Evolutionary conservation across 2,329 filamentous ascomycete genomes (phyloP).

Genomic region (Aspergillus eucalypticola): DNA sequence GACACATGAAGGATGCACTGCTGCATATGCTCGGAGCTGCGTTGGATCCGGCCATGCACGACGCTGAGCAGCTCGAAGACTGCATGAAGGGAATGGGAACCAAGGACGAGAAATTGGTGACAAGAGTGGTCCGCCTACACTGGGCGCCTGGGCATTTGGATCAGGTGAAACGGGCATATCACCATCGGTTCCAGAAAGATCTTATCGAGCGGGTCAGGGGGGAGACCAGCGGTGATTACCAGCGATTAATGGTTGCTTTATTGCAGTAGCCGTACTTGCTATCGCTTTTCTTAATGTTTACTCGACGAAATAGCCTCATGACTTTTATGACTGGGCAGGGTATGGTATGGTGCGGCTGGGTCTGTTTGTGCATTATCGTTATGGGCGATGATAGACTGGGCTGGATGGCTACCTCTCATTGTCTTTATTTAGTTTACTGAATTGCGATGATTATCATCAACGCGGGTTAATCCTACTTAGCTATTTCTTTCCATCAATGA

Average conservation of each 20-base stretch:
- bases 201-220: constrained; percentile 70
- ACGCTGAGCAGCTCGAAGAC: constrained; percentile 79
- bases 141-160: constrained; percentile 77
- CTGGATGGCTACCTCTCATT: too few species aligned
- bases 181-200: constrained; percentile 67
- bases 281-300: background rate
- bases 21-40: constrained; percentile 76
- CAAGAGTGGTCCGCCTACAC: constrained; percentile 75
- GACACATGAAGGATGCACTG: constrained; percentile 87
- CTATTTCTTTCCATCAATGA: too few species aligned
- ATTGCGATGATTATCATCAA: too few species aligned
- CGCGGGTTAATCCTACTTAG: too few species aligned
- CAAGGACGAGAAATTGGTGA: constrained; percentile 75
- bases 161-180: constrained; percentile 76
- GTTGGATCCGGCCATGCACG: constrained; percentile 77
- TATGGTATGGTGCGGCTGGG: background rate
- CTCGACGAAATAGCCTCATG: background rate
- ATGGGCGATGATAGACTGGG: too few species aligned
- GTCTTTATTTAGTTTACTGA: too few species aligned
- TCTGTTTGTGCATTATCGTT: too few species aligned
- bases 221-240: constrained; percentile 85
- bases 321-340: background rate
- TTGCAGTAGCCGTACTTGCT: constrained; percentile 39
- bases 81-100: constrained; percentile 86
- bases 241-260: constrained; percentile 70